A percentile compares a stretch with the other conserved stretches of the same genome.
phyloP scores from a whole-genome alignment of 2,329 filamentous ascomycete genomes.

The Fusarium devonianum region DNA sequence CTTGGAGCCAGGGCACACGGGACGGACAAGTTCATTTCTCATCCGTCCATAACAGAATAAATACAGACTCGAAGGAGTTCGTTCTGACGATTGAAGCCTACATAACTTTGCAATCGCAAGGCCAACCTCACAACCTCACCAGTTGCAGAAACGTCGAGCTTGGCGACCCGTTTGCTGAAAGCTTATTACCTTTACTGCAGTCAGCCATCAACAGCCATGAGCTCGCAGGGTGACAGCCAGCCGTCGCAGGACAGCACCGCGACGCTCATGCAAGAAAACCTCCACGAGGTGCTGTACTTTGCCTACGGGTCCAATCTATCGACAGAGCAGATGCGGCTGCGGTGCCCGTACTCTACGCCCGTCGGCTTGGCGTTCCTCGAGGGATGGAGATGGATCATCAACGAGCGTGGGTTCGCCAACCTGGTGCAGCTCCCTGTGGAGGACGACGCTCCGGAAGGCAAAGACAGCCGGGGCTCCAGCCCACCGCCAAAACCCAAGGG shows the following conservation, averaged over 20 bases:
- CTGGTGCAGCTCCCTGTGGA: constrained; percentile 53
- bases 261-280: constrained; percentile 47
- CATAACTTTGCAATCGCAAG: too few species aligned
- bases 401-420: constrained; percentile 72
- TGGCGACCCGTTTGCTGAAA: constrained; percentile 36
- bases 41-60: constrained; percentile 10
- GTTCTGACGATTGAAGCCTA: too few species aligned
- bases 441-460: constrained; percentile 4
- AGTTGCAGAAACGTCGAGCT: too few species aligned
- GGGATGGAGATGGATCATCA: constrained; percentile 71
- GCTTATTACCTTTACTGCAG: constrained; percentile 18
- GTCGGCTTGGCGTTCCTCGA: constrained; percentile 64
- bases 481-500: not conserved
- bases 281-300: constrained; percentile 64
- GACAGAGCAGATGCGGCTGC: constrained; percentile 66
- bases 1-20: constrained; percentile 17
- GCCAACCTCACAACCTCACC: too few species aligned
- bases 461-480: constrained; percentile 1
- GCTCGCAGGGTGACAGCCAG: constrained; percentile 44
- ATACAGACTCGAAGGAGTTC: too few species aligned
- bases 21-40: not conserved
- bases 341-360: constrained; percentile 65
- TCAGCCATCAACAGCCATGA: constrained; percentile 32
- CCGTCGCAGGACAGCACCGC: constrained; percentile 47
- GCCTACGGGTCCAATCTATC: constrained; percentile 77